A percentile compares a stretch with the other conserved stretches of the same genome.
Conservation (phyloP, 768 basidiomycete genomes). For the Tricholoma matsutake region DNA sequence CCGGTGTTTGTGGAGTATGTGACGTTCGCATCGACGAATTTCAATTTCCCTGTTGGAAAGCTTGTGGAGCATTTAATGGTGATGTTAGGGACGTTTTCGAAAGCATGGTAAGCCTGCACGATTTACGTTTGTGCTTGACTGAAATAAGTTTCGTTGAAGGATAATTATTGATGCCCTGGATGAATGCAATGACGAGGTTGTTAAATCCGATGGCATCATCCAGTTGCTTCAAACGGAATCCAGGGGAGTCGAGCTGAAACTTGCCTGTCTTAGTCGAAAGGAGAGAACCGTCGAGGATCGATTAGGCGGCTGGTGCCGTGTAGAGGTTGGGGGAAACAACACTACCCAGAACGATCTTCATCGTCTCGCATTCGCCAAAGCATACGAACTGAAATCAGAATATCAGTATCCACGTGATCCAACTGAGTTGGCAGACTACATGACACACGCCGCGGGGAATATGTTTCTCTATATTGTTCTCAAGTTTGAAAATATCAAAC, state of each 20-base stretch:
- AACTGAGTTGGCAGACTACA: not conserved
- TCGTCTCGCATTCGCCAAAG: not conserved
- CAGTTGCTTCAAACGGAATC: not conserved
- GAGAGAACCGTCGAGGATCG: not conserved
- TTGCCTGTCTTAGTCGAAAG: not conserved
- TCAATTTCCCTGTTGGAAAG: not conserved
- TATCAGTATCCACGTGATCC: not conserved
- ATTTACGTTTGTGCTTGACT: not conserved
- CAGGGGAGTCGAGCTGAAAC: not conserved
- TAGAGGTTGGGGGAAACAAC: not conserved
- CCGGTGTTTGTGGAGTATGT: not conserved
- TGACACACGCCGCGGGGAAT: not conserved
- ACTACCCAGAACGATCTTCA: not conserved
- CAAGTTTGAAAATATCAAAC: no score
- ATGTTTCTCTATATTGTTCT: slow-evolving; percentile 1
- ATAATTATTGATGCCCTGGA: not conserved
- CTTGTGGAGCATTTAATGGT: not conserved
- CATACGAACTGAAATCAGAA: not conserved
- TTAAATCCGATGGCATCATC: not conserved
- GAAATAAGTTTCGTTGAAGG: not conserved
- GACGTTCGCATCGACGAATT: not conserved
- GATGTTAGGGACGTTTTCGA: not conserved
- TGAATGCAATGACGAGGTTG: slow-evolving; percentile 1
- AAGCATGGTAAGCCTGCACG: not conserved
- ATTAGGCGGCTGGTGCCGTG: not conserved